Conservation (phyloP, 2,329 filamentous ascomycete genomes). For the Claviceps monticola region DNA sequence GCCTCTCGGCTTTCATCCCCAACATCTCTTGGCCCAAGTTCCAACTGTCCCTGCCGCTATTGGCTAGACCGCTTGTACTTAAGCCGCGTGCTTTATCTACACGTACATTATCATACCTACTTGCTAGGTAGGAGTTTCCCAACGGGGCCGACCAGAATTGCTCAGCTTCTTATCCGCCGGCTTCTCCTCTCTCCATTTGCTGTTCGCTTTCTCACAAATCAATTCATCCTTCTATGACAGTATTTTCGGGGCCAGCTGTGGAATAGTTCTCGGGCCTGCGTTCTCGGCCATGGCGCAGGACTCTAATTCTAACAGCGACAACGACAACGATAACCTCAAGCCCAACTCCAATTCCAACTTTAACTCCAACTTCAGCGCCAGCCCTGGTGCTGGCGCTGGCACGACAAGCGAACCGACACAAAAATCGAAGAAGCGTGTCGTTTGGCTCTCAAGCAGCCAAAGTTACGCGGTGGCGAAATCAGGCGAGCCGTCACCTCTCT, state of each 20-base stretch:
- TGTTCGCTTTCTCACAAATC: not conserved
- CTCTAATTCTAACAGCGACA: constrained; percentile 5
- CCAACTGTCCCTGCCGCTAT: not conserved
- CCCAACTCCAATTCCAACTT: constrained; percentile 14
- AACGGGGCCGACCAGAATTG: not conserved
- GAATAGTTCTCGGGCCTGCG: constrained; percentile 13
- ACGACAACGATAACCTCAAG: constrained; percentile 13
- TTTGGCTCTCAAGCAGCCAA: constrained; percentile 20
- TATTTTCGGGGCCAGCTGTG: constrained; percentile 4
- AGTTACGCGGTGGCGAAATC: constrained; percentile 8
- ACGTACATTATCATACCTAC: too few relatives aligned
- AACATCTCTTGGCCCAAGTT: not conserved
- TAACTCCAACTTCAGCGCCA: constrained; percentile 11
- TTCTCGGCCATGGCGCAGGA: constrained; percentile 11
- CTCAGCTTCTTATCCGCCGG: not conserved
- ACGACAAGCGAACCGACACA: constrained; percentile 15
- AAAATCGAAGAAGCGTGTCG: constrained; percentile 28
- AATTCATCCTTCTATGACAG: constrained; percentile 4
- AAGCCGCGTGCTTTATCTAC: not conserved
- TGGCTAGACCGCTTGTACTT: constrained; percentile 1
- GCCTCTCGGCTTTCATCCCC: not conserved
- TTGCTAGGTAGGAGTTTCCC: not conserved
- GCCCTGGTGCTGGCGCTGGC: constrained; percentile 11
- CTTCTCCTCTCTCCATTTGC: not conserved
- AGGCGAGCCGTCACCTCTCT: constrained; percentile 3